Percentiles rank a stretch among this genome's conserved stretches.
Evolutionary conservation across 208 protist genomes (phyloP).

Genomic region (Wallacemonas sp.): DNA sequence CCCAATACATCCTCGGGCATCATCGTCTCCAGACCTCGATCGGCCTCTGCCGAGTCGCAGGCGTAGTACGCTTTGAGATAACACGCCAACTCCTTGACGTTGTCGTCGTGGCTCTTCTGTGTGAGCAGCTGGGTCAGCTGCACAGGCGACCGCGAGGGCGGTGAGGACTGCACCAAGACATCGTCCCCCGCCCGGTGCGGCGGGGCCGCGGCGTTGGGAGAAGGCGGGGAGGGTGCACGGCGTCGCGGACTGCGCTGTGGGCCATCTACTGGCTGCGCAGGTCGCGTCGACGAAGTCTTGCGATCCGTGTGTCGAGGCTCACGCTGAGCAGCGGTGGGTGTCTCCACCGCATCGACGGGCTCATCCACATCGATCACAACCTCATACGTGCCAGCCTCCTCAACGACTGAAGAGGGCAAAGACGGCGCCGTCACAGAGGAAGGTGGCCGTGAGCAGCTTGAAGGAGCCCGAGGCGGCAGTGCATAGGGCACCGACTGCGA

Average conservation of each 20-base stretch:
- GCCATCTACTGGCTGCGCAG: too few species aligned
- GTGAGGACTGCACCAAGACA: neutral
- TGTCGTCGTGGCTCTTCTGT: constrained; percentile 32
- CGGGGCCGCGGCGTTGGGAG: neutral
- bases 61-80: constrained; percentile 83
- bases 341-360: neutral
- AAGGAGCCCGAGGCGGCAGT: constrained; percentile 1
- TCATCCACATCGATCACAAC: constrained; percentile 11
- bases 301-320: too few species aligned
- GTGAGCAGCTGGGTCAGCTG: neutral
- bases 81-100: constrained; percentile 39
- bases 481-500: neutral
- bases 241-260: constrained; percentile 8
- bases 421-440: neutral
- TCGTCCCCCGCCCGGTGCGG: neutral
- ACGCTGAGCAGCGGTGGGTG: too few species aligned
- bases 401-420: neutral
- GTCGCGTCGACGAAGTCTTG: too few species aligned
- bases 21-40: constrained; percentile 66
- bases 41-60: constrained; percentile 41
- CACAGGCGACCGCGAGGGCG: neutral
- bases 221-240: constrained; percentile 1
- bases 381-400: constrained; percentile 3
- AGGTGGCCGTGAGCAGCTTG: neutral
- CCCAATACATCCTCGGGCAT: constrained; percentile 60